A percentile compares a stretch with the other conserved stretches of the same genome.
phyloP scores from a whole-genome alignment of 345 rosid species.

The Lumnitzera racemosa region DNA sequence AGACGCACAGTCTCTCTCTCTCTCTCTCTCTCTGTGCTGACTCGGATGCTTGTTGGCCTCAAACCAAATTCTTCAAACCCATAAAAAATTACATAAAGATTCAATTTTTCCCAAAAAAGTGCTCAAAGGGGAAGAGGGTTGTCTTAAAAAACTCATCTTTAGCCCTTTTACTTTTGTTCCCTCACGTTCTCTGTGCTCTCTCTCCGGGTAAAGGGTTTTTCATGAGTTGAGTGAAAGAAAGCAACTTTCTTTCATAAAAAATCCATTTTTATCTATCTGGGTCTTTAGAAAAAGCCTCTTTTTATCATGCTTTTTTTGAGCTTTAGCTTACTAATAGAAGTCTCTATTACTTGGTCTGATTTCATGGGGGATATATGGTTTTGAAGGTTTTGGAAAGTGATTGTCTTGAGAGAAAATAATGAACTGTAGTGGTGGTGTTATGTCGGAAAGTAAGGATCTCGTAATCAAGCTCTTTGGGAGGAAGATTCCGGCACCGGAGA shows the following conservation, averaged over 20 bases:
- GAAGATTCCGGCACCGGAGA: slow-evolving; percentile 47
- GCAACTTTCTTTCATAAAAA: too few species aligned
- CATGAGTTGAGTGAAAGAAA: too few species aligned
- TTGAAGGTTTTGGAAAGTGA: slow-evolving; percentile 9
- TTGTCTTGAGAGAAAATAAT: slow-evolving; percentile 9
- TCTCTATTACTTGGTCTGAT: background rate
- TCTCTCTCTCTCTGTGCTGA: slow-evolving; percentile 18
- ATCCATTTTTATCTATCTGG: slow-evolving; percentile 13
- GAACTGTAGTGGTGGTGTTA: slow-evolving; percentile 16
- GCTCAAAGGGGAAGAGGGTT: slow-evolving; percentile 1
- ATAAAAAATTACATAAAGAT: too few species aligned
- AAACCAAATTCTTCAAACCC: background rate
- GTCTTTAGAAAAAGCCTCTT: slow-evolving; percentile 10
- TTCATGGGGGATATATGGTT: slow-evolving; percentile 21
- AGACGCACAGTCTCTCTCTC: background rate
- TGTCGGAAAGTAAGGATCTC: slow-evolving; percentile 31
- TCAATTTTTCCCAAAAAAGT: background rate
- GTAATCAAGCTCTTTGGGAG: slow-evolving; percentile 72
- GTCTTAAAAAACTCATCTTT: slow-evolving; percentile 3
- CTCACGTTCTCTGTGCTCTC: slow-evolving; percentile 48
- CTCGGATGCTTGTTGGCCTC: slow-evolving; percentile 37
- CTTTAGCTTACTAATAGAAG: too few species aligned
- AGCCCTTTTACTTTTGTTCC: slow-evolving; percentile 23
- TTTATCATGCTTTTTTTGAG: slow-evolving; percentile 8
- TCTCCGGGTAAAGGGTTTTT: slow-evolving; percentile 12